Base-by-base conservation (phyloP, 2,329 filamentous ascomycete genomes). In the Trichoderma sp. region DNA sequence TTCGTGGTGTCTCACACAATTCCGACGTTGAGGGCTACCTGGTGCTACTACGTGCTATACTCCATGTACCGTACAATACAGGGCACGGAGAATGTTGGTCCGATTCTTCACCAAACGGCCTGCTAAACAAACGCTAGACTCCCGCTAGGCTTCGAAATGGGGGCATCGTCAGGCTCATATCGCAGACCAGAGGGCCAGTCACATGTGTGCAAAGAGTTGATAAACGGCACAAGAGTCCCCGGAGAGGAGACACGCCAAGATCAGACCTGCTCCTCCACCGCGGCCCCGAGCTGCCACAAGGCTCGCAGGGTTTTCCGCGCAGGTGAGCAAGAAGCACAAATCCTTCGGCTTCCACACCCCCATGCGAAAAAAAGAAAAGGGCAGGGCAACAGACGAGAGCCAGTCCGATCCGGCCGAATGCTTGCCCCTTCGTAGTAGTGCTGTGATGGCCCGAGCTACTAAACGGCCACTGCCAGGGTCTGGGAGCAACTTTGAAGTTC, bases 321-420 rank as follows among this genome's bases (percentile, higher is more conserved):
- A 52, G 58, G 58, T 52, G 58, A 51, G 48, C 30, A 30, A 43
- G 44, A 44, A 26, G 19, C 28, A 65, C 52, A 45, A 64, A 54
- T 61, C 62, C 62, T 64, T 57, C 43, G 51, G 54, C 54, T 64
- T 59, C 51, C 1, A 1, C 30, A 6, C 7, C 62, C 62, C 62
- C 45, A 57, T 57, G 50, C 34, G 28, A 7, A 9, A 21, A 43
- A 24, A 24, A 24, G 21, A 24, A 24, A 17, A 19, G 47, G 44
- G 28, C 24, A 55, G 48, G 34, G 34, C 34, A 39, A 26, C 26
- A 30, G 43, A 24, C 21, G 21, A 19, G 64, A 64, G 50, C 60
- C 44, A 52, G 47, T 58, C 59, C 64, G 60, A 64, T 57, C 64
- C 64, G 60, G 64, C 60, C 64, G 64, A 58, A 64, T 56, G 47